phyloP scores from a whole-genome alignment of 495 filamentous ascomycete genomes.

The Penicillium bialowiezense region DNA sequence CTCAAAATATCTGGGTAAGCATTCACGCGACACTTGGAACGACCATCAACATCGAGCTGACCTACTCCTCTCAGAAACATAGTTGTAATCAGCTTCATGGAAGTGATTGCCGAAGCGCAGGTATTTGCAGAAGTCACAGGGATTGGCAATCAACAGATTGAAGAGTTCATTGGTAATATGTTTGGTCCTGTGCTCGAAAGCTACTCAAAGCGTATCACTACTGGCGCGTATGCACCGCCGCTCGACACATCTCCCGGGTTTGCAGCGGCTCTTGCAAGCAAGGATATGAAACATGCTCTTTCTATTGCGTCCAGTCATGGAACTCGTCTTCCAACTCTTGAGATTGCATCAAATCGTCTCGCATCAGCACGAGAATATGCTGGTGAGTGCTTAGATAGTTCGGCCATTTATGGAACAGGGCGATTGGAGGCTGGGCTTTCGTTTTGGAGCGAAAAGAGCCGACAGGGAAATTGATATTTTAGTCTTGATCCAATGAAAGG shows the following conservation, averaged over 20 bases:
- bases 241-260: constrained; percentile 15
- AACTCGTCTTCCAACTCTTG: constrained; percentile 10
- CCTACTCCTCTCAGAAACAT: constrained; percentile 13
- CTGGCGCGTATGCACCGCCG: constrained; percentile 16
- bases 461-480: constrained; percentile 1
- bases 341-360: constrained; percentile 8
- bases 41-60: not conserved
- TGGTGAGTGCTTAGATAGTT: constrained; percentile 13
- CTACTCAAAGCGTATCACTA: constrained; percentile 22
- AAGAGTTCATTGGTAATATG: constrained; percentile 29
- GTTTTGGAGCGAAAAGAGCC: constrained; percentile 8
- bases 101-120: constrained; percentile 34
- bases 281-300: constrained; percentile 15
- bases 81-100: constrained; percentile 19
- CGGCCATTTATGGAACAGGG: constrained; percentile 11
- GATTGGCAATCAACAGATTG: constrained; percentile 25
- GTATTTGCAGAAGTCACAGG: constrained; percentile 38
- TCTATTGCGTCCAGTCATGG: constrained; percentile 8
- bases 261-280: constrained; percentile 13
- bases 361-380: constrained; percentile 8
- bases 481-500: not conserved
- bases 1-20: constrained; percentile 18
- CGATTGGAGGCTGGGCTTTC: constrained; percentile 8
- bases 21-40: not conserved
- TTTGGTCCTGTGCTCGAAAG: constrained; percentile 28